Percentiles rank a stretch among this genome's conserved stretches.
phyloP scores from a whole-genome alignment of 2,329 filamentous ascomycete species.

The Fusarium devonianum region DNA sequence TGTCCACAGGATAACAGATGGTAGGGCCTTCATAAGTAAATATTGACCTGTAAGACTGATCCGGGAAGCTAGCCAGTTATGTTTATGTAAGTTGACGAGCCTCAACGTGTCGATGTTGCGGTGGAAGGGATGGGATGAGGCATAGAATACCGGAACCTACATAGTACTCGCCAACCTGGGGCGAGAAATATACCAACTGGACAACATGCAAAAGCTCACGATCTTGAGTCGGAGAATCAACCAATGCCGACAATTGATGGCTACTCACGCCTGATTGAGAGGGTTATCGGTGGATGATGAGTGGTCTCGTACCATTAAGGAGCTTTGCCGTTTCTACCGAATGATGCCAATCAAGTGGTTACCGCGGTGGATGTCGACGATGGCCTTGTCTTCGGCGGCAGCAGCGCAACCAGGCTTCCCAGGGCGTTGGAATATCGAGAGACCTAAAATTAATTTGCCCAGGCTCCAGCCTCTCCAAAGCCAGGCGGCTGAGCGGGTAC shows the following conservation, averaged over 20 bases:
- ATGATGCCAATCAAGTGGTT: conserved; percentile 30
- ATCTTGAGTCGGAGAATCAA: background rate
- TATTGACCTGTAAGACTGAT: conserved; percentile 5
- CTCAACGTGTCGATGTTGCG: too few species aligned
- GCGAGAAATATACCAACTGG: conserved; percentile 1
- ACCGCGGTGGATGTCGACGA: conserved; percentile 28
- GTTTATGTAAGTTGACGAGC: too few species aligned
- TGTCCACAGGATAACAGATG: too few species aligned
- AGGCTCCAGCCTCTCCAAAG: conserved; percentile 20
- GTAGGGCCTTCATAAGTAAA: background rate
- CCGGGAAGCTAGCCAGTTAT: conserved; percentile 11
- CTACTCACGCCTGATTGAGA: conserved; percentile 6
- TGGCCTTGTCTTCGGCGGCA: conserved; percentile 20
- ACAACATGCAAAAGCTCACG: conserved; percentile 5
- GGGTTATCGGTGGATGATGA: conserved; percentile 12
- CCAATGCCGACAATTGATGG: background rate
- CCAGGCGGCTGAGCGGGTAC: conserved; percentile 30
- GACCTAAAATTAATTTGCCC: conserved; percentile 38
- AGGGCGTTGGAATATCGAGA: conserved; percentile 16
- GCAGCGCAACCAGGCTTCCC: conserved; percentile 8
- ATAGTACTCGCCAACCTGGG: conserved; percentile 13
- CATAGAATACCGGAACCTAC: background rate
- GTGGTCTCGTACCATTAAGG: conserved; percentile 13
- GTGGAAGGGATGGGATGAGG: conserved; percentile 25
- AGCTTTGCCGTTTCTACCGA: conserved; percentile 33